Percentiles rank a stretch among this genome's conserved stretches.
Evolutionary conservation across 2,329 filamentous ascomycete species (phyloP).

Genomic region (Lecanicillium sp.): DNA sequence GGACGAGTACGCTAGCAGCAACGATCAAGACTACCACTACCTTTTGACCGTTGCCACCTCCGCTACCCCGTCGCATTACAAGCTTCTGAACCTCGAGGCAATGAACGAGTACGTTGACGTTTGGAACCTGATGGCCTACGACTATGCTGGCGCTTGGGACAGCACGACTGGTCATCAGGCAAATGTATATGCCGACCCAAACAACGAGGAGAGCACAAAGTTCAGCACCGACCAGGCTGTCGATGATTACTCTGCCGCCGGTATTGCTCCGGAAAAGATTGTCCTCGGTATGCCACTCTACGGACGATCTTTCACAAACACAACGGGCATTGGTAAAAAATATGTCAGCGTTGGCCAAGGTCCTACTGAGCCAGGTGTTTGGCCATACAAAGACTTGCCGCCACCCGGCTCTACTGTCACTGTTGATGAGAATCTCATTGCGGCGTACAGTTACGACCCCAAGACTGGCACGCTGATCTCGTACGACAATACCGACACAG

Average conservation of each 20-base stretch:
- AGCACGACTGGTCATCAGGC: slow-evolving; percentile 56
- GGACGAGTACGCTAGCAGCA: slow-evolving; percentile 29
- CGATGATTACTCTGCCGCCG: slow-evolving; percentile 38
- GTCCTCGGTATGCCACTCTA: slow-evolving; percentile 73
- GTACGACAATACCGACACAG: slow-evolving; percentile 58
- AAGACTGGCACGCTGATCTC: slow-evolving; percentile 54
- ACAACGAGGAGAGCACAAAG: slow-evolving; percentile 51
- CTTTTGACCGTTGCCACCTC: slow-evolving; percentile 43
- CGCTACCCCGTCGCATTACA: slow-evolving; percentile 40
- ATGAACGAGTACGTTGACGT: slow-evolving; percentile 52
- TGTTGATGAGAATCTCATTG: slow-evolving; percentile 49
- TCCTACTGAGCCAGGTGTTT: slow-evolving; percentile 51
- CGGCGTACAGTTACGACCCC: slow-evolving; percentile 65
- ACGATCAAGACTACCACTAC: slow-evolving; percentile 37
- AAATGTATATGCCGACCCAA: slow-evolving; percentile 52
- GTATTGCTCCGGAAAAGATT: slow-evolving; percentile 57
- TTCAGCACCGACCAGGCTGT: slow-evolving; percentile 63
- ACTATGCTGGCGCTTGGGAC: slow-evolving; percentile 65
- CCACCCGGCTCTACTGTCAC: slow-evolving; percentile 46
- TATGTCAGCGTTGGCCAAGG: slow-evolving; percentile 59
- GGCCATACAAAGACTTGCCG: slow-evolving; percentile 68
- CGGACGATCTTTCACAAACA: slow-evolving; percentile 65
- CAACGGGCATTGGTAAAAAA: slow-evolving; percentile 55
- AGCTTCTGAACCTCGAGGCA: slow-evolving; percentile 39
- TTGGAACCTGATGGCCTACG: slow-evolving; percentile 62